Base-by-base conservation (phyloP, 257 asterid species). In the Misopates orontium region DNA sequence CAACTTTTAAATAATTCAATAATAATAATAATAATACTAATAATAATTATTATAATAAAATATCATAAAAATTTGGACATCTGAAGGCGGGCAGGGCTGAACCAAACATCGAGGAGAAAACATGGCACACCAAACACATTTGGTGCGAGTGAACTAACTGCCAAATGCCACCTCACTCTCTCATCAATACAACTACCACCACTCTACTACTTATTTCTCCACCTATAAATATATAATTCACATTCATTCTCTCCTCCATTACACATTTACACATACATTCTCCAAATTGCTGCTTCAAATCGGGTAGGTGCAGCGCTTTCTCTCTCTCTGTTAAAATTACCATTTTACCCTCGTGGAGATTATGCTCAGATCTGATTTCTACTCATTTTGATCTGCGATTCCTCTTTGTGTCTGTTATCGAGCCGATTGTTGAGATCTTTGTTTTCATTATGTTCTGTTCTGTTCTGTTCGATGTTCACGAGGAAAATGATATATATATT, bases 351-450 rank as follows among this genome's bases (percentile, higher is more conserved):
- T 20, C 39, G 28, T 39, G 23, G 19, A 44, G 6, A 52, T 66
- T 69, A 55, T 67, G 60, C 45, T 50, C 64, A 52, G 79, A 82
- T 82, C 87, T 69, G 79, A 32, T 73, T 40, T 65, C 50, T 19
- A 7, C 58, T 48, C 52, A 3, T 48, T 67, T 60, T 65, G 80
- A 76, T 79, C 64, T 48, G 4, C 15, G 66, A 78, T 81, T 77
- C 79, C 24, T 49, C 24, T 73, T 21, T 22, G 55, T 68, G 78
- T 77, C 56, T 51, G 51, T 70, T 67, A 31, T 53, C 57, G 65
- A 58, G 56, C 51, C 63, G 40, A 14, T 54, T 49, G 70, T n/a
- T n/a, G n/a, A n/a, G n/a, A n/a, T n/a, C n/a, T n/a, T n/a, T n/a
- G n/a, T n/a, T n/a, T n/a, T n/a, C n/a, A n/a, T n/a, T n/a, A n/a